These are phyloP conservation scores for Trichosanthes truncata DNA, from an alignment of 306 rosid genomes.

Conservation along the genomic window DNA sequence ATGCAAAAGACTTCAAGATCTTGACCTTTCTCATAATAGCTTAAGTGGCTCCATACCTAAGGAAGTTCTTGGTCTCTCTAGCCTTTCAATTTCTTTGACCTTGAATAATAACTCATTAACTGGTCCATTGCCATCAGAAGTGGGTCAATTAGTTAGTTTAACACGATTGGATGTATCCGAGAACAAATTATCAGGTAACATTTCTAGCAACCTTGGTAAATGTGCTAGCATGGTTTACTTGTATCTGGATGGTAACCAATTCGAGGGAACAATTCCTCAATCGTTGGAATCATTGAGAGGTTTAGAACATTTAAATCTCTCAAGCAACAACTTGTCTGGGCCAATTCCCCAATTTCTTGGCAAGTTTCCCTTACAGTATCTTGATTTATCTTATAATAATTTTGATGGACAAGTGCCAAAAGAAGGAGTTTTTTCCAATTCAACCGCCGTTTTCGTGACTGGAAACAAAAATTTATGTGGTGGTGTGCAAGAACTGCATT, in stretches of 20 bases:
- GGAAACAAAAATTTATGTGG: not conserved
- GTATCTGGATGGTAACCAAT: not conserved
- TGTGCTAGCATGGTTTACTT: not conserved
- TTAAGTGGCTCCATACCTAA: slow-evolving; percentile 24
- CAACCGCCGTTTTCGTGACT: not conserved
- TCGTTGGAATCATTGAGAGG: not conserved
- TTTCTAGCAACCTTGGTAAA: slow-evolving; percentile 14
- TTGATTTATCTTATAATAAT: not conserved
- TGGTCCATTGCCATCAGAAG: slow-evolving; percentile 23
- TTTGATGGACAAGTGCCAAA: not conserved
- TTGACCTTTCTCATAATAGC: slow-evolving; percentile 12
- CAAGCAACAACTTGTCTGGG: not conserved
- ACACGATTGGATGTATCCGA: slow-evolving; percentile 8
- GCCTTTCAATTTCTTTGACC: slow-evolving; percentile 11
- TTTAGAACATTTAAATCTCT: not conserved
- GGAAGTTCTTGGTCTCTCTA: slow-evolving; percentile 13
- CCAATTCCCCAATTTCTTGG: not conserved
- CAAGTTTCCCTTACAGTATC: not conserved
- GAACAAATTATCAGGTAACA: slow-evolving; percentile 21
- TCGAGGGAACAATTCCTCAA: not conserved
- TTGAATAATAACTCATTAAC: slow-evolving; percentile 17
- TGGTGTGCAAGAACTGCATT: not conserved
- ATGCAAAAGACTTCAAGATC: not conserved
- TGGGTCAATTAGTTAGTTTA: slow-evolving; percentile 9
- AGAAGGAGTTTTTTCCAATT: not conserved